Base-by-base conservation (phyloP, 2,329 filamentous ascomycete genomes). In the Colletotrichum scovillei region DNA sequence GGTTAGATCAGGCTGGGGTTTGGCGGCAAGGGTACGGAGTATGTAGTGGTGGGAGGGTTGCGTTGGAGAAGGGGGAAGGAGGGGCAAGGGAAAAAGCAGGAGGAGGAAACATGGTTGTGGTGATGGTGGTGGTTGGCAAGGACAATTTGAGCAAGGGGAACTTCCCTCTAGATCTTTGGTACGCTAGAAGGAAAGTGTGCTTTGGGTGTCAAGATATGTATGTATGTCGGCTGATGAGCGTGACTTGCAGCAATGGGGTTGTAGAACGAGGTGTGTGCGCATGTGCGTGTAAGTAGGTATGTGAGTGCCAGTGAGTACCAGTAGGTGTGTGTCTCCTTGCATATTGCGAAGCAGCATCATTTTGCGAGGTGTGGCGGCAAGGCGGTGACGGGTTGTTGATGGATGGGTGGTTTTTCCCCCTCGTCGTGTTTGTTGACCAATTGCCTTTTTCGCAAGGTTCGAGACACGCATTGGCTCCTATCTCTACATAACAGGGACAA, bases 381-480 rank as follows among this genome's bases (percentile, higher is more conserved):
- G 53, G 32, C 46, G 26, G 26, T 53, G 60, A 53, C 4, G 62
- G 56, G 49, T 12, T 12, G 22, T 14, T 55, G 52, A 16, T n/a
- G 19, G 30, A 16, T 12, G 7, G 12, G 46, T 38, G 63, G 49
- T 19, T 9, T 64, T n/a, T 3, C 38, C 38, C 38, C 19, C 19
- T 65, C 28, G 63, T 65, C 63, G 63, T 65, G 63, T 65, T 65
- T 63, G 11, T 12, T 9, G 28, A 32, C 60, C 60, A 63, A 63
- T 63, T 49, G 42, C 42, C 42, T 49, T 9, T 49, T 49, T n/a
- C 19, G 42, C 42, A 49, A 49, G 42, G 19, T 49, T 49, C 42
- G 8, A 22, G 42, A 49, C 42, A 49, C 42, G 42, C 6, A 22
- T 22, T 49, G 42, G 42, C 42, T 49, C 42, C 42, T 49, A 49